Evolutionary conservation across 352 stramenopile genomes (phyloP).

Genomic region (Globisporangium takayamanum): DNA sequence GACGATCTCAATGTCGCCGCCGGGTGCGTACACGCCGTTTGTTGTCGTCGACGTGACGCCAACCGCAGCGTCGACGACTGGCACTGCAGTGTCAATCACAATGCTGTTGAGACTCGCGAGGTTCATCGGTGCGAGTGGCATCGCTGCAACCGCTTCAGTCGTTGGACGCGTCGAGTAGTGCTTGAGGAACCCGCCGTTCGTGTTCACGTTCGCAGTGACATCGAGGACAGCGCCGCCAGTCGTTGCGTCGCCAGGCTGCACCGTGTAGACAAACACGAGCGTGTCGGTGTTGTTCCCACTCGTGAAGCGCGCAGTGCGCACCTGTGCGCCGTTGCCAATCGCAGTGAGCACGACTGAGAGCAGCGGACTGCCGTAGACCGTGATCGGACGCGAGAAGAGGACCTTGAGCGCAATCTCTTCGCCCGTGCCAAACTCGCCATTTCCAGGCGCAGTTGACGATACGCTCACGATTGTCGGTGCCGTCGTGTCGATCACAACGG

Average conservation of each 20-base stretch:
- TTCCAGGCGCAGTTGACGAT: slow-evolving; percentile 33
- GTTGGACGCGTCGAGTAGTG: slow-evolving; percentile 62
- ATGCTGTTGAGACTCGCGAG: slow-evolving; percentile 53
- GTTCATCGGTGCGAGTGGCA: slow-evolving; percentile 37
- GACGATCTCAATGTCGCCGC: slow-evolving; percentile 53
- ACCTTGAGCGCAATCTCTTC: slow-evolving; percentile 58
- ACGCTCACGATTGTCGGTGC: slow-evolving; percentile 53
- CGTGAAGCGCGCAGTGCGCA: slow-evolving; percentile 34
- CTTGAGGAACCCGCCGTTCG: slow-evolving; percentile 67
- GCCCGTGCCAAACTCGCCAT: slow-evolving; percentile 64
- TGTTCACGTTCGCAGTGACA: slow-evolving; percentile 42
- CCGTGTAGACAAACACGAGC: slow-evolving; percentile 64
- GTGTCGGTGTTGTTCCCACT: slow-evolving; percentile 67
- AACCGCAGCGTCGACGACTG: slow-evolving; percentile 43
- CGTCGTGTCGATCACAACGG: slow-evolving; percentile 65
- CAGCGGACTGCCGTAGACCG: slow-evolving; percentile 54
- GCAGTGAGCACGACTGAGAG: slow-evolving; percentile 38
- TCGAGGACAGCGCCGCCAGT: slow-evolving; percentile 32
- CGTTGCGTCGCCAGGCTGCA: slow-evolving; percentile 48
- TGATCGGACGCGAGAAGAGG: slow-evolving; percentile 50
- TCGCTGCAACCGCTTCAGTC: slow-evolving; percentile 41
- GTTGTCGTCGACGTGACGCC: slow-evolving; percentile 45
- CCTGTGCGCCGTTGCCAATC: slow-evolving; percentile 28
- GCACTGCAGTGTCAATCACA: slow-evolving; percentile 51
- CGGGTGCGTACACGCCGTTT: slow-evolving; percentile 61